Percentiles rank a stretch among this genome's conserved stretches.
phyloP scores from a whole-genome alignment of 1,284 basidiomycete species.

The Athelia sp. region DNA sequence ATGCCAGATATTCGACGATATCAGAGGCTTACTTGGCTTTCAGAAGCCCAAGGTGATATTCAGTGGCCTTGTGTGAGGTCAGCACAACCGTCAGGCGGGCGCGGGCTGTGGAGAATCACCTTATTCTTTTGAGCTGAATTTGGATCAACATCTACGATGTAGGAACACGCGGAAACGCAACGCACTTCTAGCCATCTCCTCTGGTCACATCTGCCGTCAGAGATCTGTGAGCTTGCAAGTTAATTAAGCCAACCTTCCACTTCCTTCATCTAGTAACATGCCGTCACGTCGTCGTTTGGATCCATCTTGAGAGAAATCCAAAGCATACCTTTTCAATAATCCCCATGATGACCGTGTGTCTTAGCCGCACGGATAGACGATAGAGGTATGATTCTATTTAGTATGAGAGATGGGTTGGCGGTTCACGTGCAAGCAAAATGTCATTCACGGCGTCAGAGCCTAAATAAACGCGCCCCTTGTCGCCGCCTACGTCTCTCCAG shows the following conservation, averaged over 20 bases:
- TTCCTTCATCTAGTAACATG: slow-evolving; percentile 95
- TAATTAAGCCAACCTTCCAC: slow-evolving; percentile 73
- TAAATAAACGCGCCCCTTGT: no score
- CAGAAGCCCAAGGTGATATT: slow-evolving; percentile 85
- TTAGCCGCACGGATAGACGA: no score
- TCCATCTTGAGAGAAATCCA: neutral
- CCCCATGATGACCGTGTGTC: slow-evolving; percentile 62
- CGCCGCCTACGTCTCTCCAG: no score
- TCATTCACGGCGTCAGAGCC: no score
- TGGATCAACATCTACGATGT: slow-evolving; percentile 1
- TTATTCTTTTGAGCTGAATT: slow-evolving; percentile 85
- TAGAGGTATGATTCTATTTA: no score
- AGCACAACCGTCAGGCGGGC: neutral
- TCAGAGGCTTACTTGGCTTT: slow-evolving; percentile 62
- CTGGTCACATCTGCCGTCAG: slow-evolving; percentile 36
- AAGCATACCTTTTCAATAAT: slow-evolving; percentile 77
- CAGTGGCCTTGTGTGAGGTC: slow-evolving; percentile 67
- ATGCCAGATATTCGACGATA: neutral
- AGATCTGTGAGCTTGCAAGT: neutral
- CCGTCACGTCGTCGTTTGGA: slow-evolving; percentile 4
- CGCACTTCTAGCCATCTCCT: slow-evolving; percentile 94
- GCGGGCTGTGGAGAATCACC: slow-evolving; percentile 32
- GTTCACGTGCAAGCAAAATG: no score
- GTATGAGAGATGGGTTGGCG: no score
- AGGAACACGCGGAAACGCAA: slow-evolving; percentile 14